phyloP scores from a whole-genome alignment of 108 stramenopile species.

The Conticribra weissflogii region DNA sequence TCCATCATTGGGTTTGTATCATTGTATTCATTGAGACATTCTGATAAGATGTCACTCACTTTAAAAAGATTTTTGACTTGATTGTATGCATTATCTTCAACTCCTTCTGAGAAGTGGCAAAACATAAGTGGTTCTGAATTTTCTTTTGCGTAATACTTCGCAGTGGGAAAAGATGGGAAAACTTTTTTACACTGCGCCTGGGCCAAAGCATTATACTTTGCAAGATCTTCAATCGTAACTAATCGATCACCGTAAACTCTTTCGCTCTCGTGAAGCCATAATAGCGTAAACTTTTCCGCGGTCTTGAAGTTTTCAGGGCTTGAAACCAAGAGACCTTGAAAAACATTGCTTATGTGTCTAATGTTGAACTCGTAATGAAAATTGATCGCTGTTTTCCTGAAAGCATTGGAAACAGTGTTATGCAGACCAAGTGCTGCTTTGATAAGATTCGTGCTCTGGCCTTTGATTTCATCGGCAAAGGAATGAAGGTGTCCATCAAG shows the following conservation, averaged over 20 bases:
- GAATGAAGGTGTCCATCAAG: constrained; percentile 62
- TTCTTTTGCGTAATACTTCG: constrained; percentile 53
- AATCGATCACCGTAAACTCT: constrained; percentile 81
- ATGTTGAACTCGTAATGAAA: constrained; percentile 88
- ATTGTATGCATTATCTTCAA: constrained; percentile 52
- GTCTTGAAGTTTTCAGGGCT: constrained; percentile 38
- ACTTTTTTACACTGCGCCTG: constrained; percentile 63
- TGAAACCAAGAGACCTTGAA: constrained; percentile 73
- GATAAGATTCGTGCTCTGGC: constrained; percentile 46
- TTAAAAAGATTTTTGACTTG: constrained; percentile 32
- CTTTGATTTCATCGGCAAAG: constrained; percentile 41
- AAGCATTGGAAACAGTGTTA: constrained; percentile 47
- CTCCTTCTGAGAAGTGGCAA: constrained; percentile 60
- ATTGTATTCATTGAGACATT: constrained; percentile 59
- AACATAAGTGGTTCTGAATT: constrained; percentile 56
- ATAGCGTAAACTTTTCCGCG: constrained; percentile 63
- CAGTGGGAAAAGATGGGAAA: constrained; percentile 53
- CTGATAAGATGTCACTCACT: constrained; percentile 40
- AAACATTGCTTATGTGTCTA: constrained; percentile 71
- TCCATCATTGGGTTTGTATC: constrained; percentile 64
- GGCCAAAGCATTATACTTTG: constrained; percentile 54
- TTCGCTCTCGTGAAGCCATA: constrained; percentile 82
- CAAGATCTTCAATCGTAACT: constrained; percentile 52
- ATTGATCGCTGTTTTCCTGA: constrained; percentile 72
- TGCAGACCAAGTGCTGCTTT: constrained; percentile 60